These are phyloP conservation scores for Trichoderma breve DNA, from an alignment of 2,329 filamentous ascomycete genomes.

Conservation along the genomic window DNA sequence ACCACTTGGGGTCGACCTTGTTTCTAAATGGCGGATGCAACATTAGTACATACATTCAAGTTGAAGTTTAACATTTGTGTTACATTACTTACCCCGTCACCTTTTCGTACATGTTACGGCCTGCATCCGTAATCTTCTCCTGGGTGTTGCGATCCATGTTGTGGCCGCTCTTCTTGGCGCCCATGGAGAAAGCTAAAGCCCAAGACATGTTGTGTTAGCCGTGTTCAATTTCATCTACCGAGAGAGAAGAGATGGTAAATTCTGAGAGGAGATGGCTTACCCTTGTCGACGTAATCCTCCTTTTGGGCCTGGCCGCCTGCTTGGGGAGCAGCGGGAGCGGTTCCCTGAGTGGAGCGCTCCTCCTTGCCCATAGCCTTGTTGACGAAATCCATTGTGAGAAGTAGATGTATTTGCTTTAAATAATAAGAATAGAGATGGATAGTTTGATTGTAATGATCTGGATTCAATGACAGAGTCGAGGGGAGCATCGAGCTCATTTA, in stretches of 20 bases:
- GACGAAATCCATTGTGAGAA: constrained; percentile 38
- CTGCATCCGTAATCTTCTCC: constrained; percentile 42
- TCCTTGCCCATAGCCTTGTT: constrained; percentile 34
- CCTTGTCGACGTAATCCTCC: constrained; percentile 41
- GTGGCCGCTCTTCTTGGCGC: constrained; percentile 36
- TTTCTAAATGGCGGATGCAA: neutral
- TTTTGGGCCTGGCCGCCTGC: neutral
- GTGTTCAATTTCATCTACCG: neutral
- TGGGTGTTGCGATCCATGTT: constrained; percentile 35
- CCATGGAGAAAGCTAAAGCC: constrained; percentile 31
- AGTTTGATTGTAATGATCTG: neutral
- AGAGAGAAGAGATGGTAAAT: neutral
- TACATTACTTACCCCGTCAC: constrained; percentile 35
- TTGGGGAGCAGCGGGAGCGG: constrained; percentile 10
- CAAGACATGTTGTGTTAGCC: neutral
- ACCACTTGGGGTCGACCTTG: constrained; percentile 12
- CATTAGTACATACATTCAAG: neutral
- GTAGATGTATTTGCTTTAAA: neutral
- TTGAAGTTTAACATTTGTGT: neutral
- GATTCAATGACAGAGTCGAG: neutral
- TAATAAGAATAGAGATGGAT: neutral
- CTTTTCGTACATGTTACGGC: constrained; percentile 38
- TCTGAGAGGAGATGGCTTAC: constrained; percentile 24
- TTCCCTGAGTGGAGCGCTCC: constrained; percentile 21
- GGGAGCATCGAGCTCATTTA: neutral